Evolutionary conservation across 805 yeast species (phyloP).

Genomic region (Barnettozyma siamensis): DNA sequence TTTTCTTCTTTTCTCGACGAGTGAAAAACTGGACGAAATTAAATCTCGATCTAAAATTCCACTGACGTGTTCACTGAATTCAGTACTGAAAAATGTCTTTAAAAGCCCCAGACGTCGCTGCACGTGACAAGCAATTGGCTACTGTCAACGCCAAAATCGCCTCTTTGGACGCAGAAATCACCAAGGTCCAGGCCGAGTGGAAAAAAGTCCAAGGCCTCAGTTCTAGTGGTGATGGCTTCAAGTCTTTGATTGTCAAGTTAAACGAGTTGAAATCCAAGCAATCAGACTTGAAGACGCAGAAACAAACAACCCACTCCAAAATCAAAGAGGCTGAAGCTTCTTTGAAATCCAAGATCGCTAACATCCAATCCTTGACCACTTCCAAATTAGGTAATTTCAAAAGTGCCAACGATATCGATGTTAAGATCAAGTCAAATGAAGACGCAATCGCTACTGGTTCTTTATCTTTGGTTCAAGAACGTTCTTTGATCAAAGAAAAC

Average conservation of each 20-base stretch:
- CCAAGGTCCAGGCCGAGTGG: conserved; percentile 42
- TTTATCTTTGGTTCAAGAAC: conserved; percentile 86
- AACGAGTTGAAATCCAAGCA: conserved; percentile 40
- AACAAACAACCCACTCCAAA: conserved; percentile 50
- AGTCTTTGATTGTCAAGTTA: conserved; percentile 39
- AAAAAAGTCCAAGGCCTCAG: conserved; percentile 29
- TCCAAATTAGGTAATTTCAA: conserved; percentile 62
- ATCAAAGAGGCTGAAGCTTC: conserved; percentile 63
- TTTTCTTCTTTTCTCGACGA: neutral
- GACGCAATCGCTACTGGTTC: conserved; percentile 69
- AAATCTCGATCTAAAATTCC: no score
- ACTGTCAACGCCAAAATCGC: conserved; percentile 36
- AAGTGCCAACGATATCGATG: conserved; percentile 62
- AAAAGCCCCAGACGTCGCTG: conserved; percentile 70
- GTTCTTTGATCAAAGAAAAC: conserved; percentile 78
- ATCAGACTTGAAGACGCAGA: conserved; percentile 40
- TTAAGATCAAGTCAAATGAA: conserved; percentile 61
- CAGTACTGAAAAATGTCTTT: conserved; percentile 31
- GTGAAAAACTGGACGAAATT: neutral
- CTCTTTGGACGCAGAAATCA: conserved; percentile 6
- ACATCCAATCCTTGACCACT: conserved; percentile 58
- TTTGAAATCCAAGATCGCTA: conserved; percentile 69
- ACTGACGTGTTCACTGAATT: neutral
- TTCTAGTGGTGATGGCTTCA: conserved; percentile 3
- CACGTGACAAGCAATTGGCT: conserved; percentile 41